Conservation (phyloP, 129 eudicot species). For the Escallonia herrerae region DNA sequence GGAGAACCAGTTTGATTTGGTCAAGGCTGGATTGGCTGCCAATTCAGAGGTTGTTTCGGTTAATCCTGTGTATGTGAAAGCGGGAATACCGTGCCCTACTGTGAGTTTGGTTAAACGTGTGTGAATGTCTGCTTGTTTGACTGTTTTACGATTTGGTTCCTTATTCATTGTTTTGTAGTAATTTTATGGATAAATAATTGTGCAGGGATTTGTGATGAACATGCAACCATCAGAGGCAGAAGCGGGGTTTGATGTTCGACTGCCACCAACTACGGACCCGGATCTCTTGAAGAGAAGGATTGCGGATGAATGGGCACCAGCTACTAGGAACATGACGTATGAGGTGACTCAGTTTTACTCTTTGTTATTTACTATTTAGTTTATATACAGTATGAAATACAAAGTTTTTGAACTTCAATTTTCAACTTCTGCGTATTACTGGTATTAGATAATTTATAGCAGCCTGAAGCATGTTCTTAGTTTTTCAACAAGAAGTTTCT, state of each 20-base stretch:
- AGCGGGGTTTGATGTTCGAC: conserved; percentile 74
- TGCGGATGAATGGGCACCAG: conserved; percentile 89
- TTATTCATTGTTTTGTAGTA: background rate
- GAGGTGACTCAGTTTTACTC: conserved; percentile 31
- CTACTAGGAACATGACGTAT: conserved; percentile 72
- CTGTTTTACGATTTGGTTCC: background rate
- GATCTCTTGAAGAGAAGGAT: conserved; percentile 57
- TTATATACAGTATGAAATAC: background rate
- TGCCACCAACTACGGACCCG: conserved; percentile 76
- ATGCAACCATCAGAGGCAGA: conserved; percentile 98
- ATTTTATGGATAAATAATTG: conserved; percentile 7
- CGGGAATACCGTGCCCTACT: conserved; percentile 49
- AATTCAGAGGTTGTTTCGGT: conserved; percentile 77
- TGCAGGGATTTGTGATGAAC: conserved; percentile 75
- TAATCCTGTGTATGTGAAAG: conserved; percentile 76
- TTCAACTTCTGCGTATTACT: too few relatives aligned
- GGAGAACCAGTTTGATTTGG: conserved; percentile 69
- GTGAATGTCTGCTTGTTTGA: background rate
- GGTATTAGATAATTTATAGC: too few relatives aligned
- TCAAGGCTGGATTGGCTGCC: conserved; percentile 56
- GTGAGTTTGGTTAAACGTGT: conserved; percentile 18
- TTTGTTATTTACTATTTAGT: background rate
- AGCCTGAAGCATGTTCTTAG: too few relatives aligned
- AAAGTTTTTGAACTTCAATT: too few relatives aligned
- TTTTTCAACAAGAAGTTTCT: too few relatives aligned